A percentile compares a stretch with the other conserved stretches of the same genome.
These are phyloP conservation scores for Lenzites betulinus DNA, from an alignment of 768 basidiomycete genomes.

Conservation along the genomic window DNA sequence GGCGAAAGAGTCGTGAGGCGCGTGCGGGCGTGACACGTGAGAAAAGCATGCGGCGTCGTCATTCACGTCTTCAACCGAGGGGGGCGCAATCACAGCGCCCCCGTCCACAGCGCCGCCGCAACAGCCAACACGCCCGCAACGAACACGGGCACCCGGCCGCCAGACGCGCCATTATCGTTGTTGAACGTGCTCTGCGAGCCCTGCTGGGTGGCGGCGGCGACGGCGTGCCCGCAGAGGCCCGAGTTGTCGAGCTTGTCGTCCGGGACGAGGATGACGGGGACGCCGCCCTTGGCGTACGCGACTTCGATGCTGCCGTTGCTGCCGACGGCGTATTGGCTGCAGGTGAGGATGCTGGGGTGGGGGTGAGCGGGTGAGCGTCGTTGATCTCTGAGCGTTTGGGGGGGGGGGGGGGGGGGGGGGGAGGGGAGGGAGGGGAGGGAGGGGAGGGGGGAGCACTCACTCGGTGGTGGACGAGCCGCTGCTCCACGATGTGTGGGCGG, in stretches of 20 bases:
- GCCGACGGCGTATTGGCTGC: conserved; percentile 68
- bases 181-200: conserved; percentile 3
- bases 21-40: background rate
- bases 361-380: background rate
- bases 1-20: background rate
- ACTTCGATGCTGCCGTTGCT: conserved; percentile 62
- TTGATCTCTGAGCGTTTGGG: no score
- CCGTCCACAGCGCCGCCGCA: background rate
- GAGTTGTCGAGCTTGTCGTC: conserved; percentile 37
- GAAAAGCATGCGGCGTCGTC: background rate
- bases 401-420: no score
- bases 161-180: background rate
- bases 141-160: background rate
- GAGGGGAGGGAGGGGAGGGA: no score
- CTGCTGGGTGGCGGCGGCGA: background rate
- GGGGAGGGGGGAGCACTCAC: conserved; percentile 49
- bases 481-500: conserved; percentile 58
- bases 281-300: conserved; percentile 65
- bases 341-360: conserved; percentile 56
- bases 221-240: conserved; percentile 38
- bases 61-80: background rate
- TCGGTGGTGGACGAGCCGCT: conserved; percentile 53
- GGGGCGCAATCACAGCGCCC: background rate
- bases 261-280: conserved; percentile 57
- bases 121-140: background rate